These are phyloP conservation scores for Neltuma alba DNA, from an alignment of 306 rosid genomes.

Conservation along the genomic window DNA sequence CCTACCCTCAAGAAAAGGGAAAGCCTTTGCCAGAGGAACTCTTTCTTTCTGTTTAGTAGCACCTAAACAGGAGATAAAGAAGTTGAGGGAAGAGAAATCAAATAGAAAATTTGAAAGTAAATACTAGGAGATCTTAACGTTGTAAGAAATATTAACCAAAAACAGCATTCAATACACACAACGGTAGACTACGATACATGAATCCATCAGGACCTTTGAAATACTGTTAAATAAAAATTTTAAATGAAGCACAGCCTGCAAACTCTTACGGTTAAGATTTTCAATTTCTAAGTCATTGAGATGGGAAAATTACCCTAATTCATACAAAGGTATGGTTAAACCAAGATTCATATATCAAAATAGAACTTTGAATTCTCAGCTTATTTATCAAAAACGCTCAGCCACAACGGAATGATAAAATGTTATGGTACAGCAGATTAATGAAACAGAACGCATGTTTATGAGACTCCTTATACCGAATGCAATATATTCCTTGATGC, in stretches of 20 bases:
- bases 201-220: conserved; percentile 15
- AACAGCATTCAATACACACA: not conserved
- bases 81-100: conserved; percentile 1
- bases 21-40: conserved; percentile 89
- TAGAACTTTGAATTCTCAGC: conserved; percentile 9
- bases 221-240: not conserved
- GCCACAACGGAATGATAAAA: conserved; percentile 6
- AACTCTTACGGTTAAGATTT: conserved; percentile 5
- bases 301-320: not conserved
- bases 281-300: conserved; percentile 19
- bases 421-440: not conserved
- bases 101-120: conserved; percentile 13
- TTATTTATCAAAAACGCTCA: not conserved
- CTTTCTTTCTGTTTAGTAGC: conserved; percentile 79
- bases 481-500: conserved; percentile 72
- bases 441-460: conserved; percentile 21
- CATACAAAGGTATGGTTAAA: not conserved
- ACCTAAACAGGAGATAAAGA: conserved; percentile 53
- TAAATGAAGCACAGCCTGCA: conserved; percentile 12
- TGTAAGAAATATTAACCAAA: conserved; percentile 8
- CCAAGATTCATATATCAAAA: conserved; percentile 4
- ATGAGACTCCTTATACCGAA: conserved; percentile 56
- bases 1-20: conserved; percentile 82
- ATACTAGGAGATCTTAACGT: conserved; percentile 18
- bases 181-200: not conserved